phyloP scores from a whole-genome alignment of 2,329 filamentous ascomycete genomes.

The Myriosclerotinia duriaeana region DNA sequence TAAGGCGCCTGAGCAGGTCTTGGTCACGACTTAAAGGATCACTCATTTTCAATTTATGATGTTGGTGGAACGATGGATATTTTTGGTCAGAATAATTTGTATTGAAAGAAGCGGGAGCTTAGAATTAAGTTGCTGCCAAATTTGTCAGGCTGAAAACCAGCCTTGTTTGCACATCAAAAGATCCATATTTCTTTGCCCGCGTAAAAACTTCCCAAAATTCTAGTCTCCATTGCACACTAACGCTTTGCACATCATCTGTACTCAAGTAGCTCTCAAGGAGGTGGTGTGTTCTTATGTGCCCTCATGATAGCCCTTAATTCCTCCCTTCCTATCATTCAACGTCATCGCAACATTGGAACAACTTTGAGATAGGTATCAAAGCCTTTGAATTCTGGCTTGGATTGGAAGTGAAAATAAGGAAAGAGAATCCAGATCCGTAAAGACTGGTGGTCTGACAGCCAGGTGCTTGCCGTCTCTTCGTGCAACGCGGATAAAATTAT shows the following conservation, averaged over 20 bases:
- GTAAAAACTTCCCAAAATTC: background rate
- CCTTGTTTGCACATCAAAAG: conserved; percentile 24
- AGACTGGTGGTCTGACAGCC: background rate
- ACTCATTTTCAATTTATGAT: conserved; percentile 32
- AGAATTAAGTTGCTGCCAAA: conserved; percentile 19
- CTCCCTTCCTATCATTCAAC: background rate
- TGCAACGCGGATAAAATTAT: no score
- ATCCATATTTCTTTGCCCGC: background rate
- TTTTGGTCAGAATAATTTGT: conserved; percentile 19
- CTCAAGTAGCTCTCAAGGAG: background rate
- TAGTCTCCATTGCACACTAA: background rate
- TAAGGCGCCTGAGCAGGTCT: conserved; percentile 38
- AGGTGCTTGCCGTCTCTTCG: background rate
- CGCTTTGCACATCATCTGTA: background rate
- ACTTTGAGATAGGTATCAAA: background rate
- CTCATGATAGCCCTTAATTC: background rate
- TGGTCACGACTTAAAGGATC: conserved; percentile 37
- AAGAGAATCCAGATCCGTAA: no score
- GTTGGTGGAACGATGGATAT: background rate
- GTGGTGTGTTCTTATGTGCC: background rate
- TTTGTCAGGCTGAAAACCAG: conserved; percentile 32
- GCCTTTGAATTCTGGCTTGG: background rate
- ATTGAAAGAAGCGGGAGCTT: conserved; percentile 10
- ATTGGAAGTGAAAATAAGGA: background rate
- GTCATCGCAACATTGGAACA: background rate